Base-by-base conservation (phyloP, 495 filamentous ascomycete genomes). In the Xylaria scruposa region DNA sequence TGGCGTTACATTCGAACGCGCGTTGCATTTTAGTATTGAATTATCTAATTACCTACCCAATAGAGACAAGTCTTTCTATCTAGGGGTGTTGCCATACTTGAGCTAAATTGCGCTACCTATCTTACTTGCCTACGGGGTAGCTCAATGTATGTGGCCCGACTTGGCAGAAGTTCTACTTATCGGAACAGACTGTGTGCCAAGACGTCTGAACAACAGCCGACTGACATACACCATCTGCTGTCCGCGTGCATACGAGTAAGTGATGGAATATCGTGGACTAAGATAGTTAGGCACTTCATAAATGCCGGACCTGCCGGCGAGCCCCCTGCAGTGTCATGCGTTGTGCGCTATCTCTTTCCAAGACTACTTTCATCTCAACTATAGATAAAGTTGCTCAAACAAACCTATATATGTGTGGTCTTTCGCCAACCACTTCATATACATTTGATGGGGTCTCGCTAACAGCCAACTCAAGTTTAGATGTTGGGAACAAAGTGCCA, bases 21-120 rank as follows among this genome's bases (percentile, higher is more conserved):
- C 19, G n/a, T 60, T 61, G 54, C 40, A 15, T 49, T 51, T 24
- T 38, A 29, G 26, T 26, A 36, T 33, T 70, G 38, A 26, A 38
- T 44, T 61, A 33, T 49, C 31, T 21, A 56, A 26, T 63, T 56
- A 29, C 68, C 68, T 64, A 70, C 68, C 68, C 44, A 70, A 64
- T 64, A 36, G 36, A 70, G 68, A 54, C 31, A 70, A 64, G 68
- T 19, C 44, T 12, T 24, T 62, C 24, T 33, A 9, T 24, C 8
- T 24, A 26, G 6, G 4, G 29, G 8, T 70, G 67, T 61, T 70
- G 54, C 42, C 6, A 60, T 70, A 47, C 26, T 61, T 61, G 54
- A 70, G 4, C 54, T 36, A 6, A 70, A 61, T 70, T 47, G 56
- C 53, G 42, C 49, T 54, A 67, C n/a, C 65, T 26, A 26, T 38